Evolutionary conservation across 192 early-diverging fungal genomes (phyloP).

Genomic region (Lobosporangium transversale): DNA sequence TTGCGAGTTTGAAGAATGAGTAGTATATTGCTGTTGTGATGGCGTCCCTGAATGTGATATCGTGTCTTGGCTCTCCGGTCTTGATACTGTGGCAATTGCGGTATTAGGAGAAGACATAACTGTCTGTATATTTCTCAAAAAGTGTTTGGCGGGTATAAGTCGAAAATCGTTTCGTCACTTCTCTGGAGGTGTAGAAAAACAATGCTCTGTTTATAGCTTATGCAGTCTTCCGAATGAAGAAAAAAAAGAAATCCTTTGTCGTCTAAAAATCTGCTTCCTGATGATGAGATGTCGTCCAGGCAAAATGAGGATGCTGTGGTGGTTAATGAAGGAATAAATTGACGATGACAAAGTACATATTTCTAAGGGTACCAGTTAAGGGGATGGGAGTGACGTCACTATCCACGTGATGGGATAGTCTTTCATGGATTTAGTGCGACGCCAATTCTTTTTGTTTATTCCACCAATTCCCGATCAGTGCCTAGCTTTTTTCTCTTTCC

Average conservation of each 20-base stretch:
- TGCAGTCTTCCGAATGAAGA: too few relatives aligned
- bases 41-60: constrained; percentile 6
- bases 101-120: constrained; percentile 2
- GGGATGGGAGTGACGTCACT: not conserved
- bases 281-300: not conserved
- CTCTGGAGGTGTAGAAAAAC: too few relatives aligned
- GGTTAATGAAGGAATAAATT: too few relatives aligned
- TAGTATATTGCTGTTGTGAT: not conserved
- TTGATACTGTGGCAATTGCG: too few relatives aligned
- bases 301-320: too few relatives aligned
- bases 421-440: not conserved
- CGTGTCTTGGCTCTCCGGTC: constrained; percentile 31
- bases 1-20: not conserved
- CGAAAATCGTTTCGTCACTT: too few relatives aligned
- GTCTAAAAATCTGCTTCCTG: not conserved
- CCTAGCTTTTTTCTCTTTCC: constrained; percentile 1
- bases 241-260: not conserved
- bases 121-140: not conserved
- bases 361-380: too few relatives aligned
- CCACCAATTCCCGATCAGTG: constrained; percentile 28
- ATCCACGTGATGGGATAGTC: too few relatives aligned
- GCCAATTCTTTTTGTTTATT: constrained; percentile 26
- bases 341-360: too few relatives aligned
- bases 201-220: too few relatives aligned
- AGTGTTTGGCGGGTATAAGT: too few relatives aligned